A percentile compares a stretch with the other conserved stretches of the same genome.
These are phyloP conservation scores for Venturia oleaginea DNA, from an alignment of 2,329 filamentous ascomycete genomes.

Conservation along the genomic window DNA sequence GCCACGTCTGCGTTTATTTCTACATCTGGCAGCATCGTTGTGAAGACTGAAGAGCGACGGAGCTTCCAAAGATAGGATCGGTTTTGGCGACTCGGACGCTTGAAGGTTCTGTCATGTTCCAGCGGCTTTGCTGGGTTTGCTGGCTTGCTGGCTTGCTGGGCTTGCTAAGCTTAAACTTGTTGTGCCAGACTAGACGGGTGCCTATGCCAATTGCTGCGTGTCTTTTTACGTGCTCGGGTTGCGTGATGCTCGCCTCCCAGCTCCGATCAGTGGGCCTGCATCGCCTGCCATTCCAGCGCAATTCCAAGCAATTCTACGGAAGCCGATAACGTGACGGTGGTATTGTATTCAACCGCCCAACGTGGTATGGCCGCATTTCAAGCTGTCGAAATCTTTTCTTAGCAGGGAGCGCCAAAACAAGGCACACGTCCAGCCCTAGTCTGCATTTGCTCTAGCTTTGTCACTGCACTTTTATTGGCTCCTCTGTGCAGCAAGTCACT, in stretches of 20 bases:
- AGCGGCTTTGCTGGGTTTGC: not conserved
- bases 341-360: not conserved
- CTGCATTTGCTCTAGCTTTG: not conserved
- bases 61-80: not conserved
- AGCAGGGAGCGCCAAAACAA: not conserved
- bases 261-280: not conserved
- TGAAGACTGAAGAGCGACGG: not conserved
- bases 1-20: too few relatives aligned
- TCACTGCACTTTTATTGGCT: not conserved
- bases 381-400: not conserved
- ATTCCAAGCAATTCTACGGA: not conserved
- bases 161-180: not conserved
- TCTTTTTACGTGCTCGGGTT: slow-evolving; percentile 4
- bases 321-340: not conserved
- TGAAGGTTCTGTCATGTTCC: not conserved
- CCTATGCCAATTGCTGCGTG: not conserved
- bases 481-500: not conserved
- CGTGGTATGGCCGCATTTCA: not conserved
- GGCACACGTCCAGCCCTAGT: not conserved
- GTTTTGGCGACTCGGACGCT: too few relatives aligned
- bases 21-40: too few relatives aligned
- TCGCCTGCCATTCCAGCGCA: not conserved
- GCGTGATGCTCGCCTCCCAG: not conserved
- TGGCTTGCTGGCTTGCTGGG: not conserved
- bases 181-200: too few relatives aligned